Evolutionary conservation across 352 stramenopile species (phyloP).

Genomic region (Pythium rhizo-oryzae): DNA sequence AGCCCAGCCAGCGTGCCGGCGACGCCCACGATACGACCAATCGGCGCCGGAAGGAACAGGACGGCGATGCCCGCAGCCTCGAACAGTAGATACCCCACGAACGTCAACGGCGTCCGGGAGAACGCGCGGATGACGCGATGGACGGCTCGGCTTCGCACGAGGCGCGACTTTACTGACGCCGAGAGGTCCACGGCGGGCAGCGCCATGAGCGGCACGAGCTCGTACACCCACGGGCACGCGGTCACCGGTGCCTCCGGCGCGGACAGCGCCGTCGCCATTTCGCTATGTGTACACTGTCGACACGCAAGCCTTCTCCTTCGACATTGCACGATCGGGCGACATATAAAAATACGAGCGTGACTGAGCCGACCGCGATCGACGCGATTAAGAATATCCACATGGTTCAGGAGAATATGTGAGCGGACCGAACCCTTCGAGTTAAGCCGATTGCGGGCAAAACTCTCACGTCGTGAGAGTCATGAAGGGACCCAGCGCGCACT

Average conservation of each 20-base stretch:
- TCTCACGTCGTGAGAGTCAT: too few relatives aligned
- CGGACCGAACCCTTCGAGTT: too few relatives aligned
- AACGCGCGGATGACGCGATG: not conserved
- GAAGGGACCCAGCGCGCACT: too few relatives aligned
- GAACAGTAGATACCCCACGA: not conserved
- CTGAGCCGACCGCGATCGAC: too few relatives aligned
- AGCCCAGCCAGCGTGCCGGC: not conserved
- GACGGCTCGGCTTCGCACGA: not conserved
- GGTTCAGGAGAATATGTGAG: too few relatives aligned
- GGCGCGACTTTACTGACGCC: conserved; percentile 21
- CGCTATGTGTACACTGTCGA: not conserved
- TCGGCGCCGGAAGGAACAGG: conserved; percentile 18
- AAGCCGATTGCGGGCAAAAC: too few relatives aligned
- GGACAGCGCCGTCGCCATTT: not conserved
- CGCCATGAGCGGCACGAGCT: conserved; percentile 12
- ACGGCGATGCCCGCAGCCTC: not conserved
- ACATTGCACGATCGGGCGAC: too few relatives aligned
- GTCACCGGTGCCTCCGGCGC: not conserved
- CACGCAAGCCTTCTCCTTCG: not conserved
- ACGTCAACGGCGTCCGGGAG: not conserved
- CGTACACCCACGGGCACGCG: conserved; percentile 14
- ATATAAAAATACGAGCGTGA: too few relatives aligned
- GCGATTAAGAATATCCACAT: too few relatives aligned
- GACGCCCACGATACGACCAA: not conserved
- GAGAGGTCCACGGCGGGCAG: conserved; percentile 25